These are phyloP conservation scores for Beauveria pseudobassiana DNA, from an alignment of 2,329 filamentous ascomycete species.

Conservation along the genomic window DNA sequence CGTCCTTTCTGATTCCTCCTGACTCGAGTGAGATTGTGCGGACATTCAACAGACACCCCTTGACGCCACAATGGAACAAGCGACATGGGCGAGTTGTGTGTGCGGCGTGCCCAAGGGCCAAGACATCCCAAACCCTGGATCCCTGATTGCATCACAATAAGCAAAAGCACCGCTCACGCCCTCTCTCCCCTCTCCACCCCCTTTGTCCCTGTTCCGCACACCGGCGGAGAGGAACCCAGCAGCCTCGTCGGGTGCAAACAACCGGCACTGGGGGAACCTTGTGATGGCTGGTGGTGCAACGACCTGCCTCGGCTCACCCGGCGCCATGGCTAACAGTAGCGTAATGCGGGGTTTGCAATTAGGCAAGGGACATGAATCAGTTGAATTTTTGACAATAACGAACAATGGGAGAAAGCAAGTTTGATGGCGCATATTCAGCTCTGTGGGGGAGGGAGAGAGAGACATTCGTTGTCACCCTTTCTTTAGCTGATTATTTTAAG, in stretches of 20 bases:
- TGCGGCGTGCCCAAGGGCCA: neutral
- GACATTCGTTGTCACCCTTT: too few relatives aligned
- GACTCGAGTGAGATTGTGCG: too few relatives aligned
- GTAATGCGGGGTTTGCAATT: neutral
- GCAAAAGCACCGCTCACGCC: neutral
- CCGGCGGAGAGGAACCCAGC: too few relatives aligned
- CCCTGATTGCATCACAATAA: neutral
- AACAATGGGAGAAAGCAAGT: too few relatives aligned
- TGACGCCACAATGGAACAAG: neutral
- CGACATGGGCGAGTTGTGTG: neutral
- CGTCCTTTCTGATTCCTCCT: too few relatives aligned
- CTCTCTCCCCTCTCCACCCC: neutral
- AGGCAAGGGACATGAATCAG: too few relatives aligned
- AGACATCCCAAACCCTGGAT: neutral
- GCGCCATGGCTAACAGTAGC: neutral
- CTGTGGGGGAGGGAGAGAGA: too few relatives aligned
- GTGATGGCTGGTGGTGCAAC: neutral
- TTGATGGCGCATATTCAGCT: neutral
- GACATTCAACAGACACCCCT: neutral
- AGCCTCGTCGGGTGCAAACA: neutral
- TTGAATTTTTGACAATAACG: too few relatives aligned
- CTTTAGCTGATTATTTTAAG: neutral
- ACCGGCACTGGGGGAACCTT: neutral
- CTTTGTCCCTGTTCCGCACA: neutral
- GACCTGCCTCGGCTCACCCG: neutral